Percentiles rank a stretch among this genome's conserved stretches.
These are phyloP conservation scores for Blastocystis sp. DNA, from an alignment of 352 stramenopile species.

Conservation along the genomic window DNA sequence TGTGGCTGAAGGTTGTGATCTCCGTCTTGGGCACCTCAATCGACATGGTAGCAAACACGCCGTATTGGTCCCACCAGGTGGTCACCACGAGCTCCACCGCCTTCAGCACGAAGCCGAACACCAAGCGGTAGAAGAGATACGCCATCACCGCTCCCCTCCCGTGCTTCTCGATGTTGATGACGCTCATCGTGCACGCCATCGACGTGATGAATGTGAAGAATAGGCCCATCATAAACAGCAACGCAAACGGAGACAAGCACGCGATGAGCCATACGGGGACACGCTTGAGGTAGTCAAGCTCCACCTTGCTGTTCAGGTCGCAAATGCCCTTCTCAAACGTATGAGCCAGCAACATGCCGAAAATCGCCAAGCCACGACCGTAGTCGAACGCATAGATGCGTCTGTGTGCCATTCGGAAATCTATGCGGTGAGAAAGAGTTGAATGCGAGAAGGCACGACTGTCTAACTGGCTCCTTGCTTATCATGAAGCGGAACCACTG, in stretches of 20 bases:
- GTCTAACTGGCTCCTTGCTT: no score
- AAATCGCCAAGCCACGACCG: conserved; percentile 46
- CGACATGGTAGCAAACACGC: conserved; percentile 44
- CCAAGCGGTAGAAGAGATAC: conserved; percentile 59
- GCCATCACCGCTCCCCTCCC: conserved; percentile 39
- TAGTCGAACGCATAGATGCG: conserved; percentile 67
- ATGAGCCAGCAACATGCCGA: conserved; percentile 56
- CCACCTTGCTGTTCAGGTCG: conserved; percentile 3
- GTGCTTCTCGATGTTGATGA: conserved; percentile 63
- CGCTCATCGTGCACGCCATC: conserved; percentile 65
- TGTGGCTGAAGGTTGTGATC: neutral
- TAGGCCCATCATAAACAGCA: conserved; percentile 48
- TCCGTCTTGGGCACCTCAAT: conserved; percentile 7
- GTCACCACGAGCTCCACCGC: neutral
- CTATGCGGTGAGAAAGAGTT: no score
- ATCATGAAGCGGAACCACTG: neutral
- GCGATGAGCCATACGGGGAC: conserved; percentile 14
- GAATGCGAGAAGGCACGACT: no score
- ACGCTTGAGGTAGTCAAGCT: conserved; percentile 15
- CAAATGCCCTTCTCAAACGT: conserved; percentile 65
- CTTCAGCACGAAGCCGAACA: conserved; percentile 61
- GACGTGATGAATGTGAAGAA: conserved; percentile 71
- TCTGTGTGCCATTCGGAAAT: conserved; percentile 14
- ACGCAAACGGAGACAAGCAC: conserved; percentile 25
- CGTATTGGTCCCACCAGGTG: conserved; percentile 50